Conservation (phyloP, 345 rosid species). For the Syzygium jambos region DNA sequence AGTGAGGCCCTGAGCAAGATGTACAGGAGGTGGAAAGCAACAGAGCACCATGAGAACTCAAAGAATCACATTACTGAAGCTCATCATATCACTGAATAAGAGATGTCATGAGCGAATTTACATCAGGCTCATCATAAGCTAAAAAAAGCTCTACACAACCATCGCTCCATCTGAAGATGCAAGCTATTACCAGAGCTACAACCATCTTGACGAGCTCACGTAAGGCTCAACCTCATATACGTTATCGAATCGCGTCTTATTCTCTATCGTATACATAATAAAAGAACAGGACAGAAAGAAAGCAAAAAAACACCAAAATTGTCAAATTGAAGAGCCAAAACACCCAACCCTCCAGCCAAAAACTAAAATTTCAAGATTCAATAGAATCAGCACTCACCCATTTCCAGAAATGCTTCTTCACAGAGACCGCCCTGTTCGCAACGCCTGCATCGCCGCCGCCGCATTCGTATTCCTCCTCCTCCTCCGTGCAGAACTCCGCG, state of each 20-base stretch:
- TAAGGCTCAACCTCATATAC: not conserved
- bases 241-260: not conserved
- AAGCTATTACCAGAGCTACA: not conserved
- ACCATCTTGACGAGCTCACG: not conserved
- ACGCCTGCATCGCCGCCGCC: constrained; percentile 23
- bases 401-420: constrained; percentile 77
- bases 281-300: not conserved
- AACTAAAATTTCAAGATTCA: constrained; percentile 13
- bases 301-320: not conserved
- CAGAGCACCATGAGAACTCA: not conserved
- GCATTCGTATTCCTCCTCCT: constrained; percentile 49
- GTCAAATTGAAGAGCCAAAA: not conserved
- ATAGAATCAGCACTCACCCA: constrained; percentile 66
- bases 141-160: not conserved
- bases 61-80: not conserved
- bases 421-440: constrained; percentile 52
- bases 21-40: not conserved
- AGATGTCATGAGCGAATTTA: not conserved
- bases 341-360: not conserved
- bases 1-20: not conserved
- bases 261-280: not conserved
- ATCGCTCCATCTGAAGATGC: not conserved
- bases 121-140: not conserved
- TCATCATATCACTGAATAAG: not conserved
- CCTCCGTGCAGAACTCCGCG: constrained; percentile 57